Base-by-base conservation (phyloP, 768 basidiomycete species). In the Tubosaeta sp. region DNA sequence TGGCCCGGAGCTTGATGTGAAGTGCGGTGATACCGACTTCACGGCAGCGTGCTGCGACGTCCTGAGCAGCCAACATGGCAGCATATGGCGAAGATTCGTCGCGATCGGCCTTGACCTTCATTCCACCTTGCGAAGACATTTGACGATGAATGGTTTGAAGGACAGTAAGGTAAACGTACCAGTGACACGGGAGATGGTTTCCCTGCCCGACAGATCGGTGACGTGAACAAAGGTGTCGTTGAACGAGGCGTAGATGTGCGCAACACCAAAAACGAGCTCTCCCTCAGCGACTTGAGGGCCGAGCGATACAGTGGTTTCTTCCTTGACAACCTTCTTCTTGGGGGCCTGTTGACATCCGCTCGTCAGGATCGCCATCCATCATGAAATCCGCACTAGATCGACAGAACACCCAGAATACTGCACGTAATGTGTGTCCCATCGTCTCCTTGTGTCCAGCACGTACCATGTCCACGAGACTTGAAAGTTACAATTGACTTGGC, bases 61-160 rank as follows among this genome's bases (percentile, higher is more conserved):
- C 95, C 78, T 98, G 95, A 39, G 95, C 94, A 50, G 95, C 95
- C 71, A 98, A 79, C 95, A 97, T 95, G 70, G 95, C 93, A 47
- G 94, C 92, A 69, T 97, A 91, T 16, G 91, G 91, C 22, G 95
- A 97, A 38, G 94, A 97, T 77, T 99, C 97, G 77, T 99, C 97
- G 75, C 97, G 89, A 75, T 99, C 97, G 12, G 95, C 97, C 80
- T 98, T 99, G 76, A 99, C 97, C 80, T 98, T 98, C 97, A 98
- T 98, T 55, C 97, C 97, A 72, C 92, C 91, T 65, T 35, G 90
- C 50, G 5, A 29, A 17, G 16, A 19, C 5, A 10, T 56, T 10
- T 56, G 46, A 38, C 6, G 16, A 35, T 3, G 31, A 13, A 2
- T 13, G 9, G 22, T 26, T 29, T 41, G 42, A 26, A 14, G 16